Evolutionary conservation across 108 stramenopile species (phyloP).

Genomic region (Cyclostephanos tholiformis): DNA sequence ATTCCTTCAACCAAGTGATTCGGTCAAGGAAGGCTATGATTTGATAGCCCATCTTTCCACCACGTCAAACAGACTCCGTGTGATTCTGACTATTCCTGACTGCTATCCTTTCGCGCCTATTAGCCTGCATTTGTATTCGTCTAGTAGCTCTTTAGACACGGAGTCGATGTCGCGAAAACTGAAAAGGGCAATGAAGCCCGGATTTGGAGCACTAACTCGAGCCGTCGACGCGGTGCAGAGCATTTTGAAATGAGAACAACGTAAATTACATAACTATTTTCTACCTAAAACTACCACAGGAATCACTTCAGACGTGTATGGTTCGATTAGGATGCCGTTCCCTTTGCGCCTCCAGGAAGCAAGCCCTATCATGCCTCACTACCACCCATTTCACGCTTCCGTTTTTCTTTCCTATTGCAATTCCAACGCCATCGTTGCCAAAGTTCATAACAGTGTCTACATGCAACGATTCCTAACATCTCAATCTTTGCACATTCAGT

Average conservation of each 20-base stretch:
- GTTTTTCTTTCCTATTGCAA: conserved; percentile 28
- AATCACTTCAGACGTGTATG: no score
- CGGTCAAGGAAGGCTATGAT: conserved; percentile 28
- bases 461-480: conserved; percentile 70
- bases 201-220: conserved; percentile 70
- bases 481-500: conserved; percentile 46
- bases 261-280: no score
- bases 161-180: conserved; percentile 54
- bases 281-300: background rate
- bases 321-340: conserved; percentile 74
- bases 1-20: conserved; percentile 43
- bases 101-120: conserved; percentile 73
- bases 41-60: conserved; percentile 56
- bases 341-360: conserved; percentile 66
- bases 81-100: conserved; percentile 53
- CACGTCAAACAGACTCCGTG: conserved; percentile 37
- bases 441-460: conserved; percentile 75
- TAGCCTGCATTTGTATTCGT: conserved; percentile 43
- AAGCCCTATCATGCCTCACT: conserved; percentile 37
- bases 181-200: conserved; percentile 66
- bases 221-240: conserved; percentile 50
- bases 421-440: conserved; percentile 81
- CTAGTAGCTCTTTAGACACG: conserved; percentile 49
- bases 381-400: background rate
- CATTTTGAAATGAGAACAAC: no score